Conservation (phyloP, 2,329 filamentous ascomycete species). For the Zymoseptoria passerinii region DNA sequence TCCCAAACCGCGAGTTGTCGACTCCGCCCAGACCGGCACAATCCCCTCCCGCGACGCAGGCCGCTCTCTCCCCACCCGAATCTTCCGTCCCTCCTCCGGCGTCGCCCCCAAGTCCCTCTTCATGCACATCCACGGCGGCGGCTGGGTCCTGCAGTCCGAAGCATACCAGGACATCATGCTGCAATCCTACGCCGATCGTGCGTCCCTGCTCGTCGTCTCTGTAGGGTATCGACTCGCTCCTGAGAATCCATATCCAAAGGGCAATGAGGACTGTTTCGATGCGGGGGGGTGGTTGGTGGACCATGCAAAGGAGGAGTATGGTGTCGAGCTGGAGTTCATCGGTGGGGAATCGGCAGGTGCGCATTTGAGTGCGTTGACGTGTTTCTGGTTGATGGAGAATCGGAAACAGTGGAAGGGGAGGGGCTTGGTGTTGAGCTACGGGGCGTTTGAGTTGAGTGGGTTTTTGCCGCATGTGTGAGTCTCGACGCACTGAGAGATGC, state of each 20-base stretch:
- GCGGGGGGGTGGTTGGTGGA: slow-evolving; percentile 47
- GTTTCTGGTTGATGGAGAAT: slow-evolving; percentile 39
- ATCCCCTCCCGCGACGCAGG: slow-evolving; percentile 47
- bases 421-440: slow-evolving; percentile 47
- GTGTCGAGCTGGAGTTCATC: slow-evolving; percentile 28
- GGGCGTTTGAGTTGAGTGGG: slow-evolving; percentile 42
- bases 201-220: slow-evolving; percentile 43
- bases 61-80: slow-evolving; percentile 45
- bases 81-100: slow-evolving; percentile 44
- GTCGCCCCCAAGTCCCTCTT: slow-evolving; percentile 32
- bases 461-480: slow-evolving; percentile 33
- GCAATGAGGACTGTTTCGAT: slow-evolving; percentile 50
- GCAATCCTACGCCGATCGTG: slow-evolving; percentile 43
- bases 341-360: slow-evolving; percentile 45
- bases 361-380: slow-evolving; percentile 42
- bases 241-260: slow-evolving; percentile 49
- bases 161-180: slow-evolving; percentile 41
- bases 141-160: slow-evolving; percentile 39
- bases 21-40: slow-evolving; percentile 38
- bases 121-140: slow-evolving; percentile 49
- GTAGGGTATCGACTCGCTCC: slow-evolving; percentile 54
- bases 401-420: slow-evolving; percentile 36
- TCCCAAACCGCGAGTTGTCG: slow-evolving; percentile 36
- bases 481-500: neutral
- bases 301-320: slow-evolving; percentile 37